Evolutionary conservation across 2,329 filamentous ascomycete genomes (phyloP), one percentile per base, ranked within the genome.

Genomic region (Emergomyces orientalis): DNA sequence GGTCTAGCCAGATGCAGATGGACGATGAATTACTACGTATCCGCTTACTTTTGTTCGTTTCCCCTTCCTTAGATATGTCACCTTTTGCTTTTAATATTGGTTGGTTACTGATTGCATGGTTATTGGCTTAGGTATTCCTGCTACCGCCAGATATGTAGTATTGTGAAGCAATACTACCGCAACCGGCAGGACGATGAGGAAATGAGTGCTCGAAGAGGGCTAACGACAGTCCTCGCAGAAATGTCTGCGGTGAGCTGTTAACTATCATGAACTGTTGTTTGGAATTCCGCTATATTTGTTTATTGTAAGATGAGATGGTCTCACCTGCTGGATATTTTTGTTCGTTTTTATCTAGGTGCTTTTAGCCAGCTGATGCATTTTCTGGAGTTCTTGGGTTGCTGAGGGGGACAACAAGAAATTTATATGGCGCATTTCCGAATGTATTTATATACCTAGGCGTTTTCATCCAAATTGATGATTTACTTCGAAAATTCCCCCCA

Each of bases 81-180:
- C 19, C n/a, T 11, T 51, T 37, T 17, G 11, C 14, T 19, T 9
- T 57, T 59, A 51, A 61, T 47, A 43, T 54, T 13, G 34, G 27
- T n/a, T 59, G 59, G 30, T 59, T 58, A 57, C 47, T 63, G n/a
- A 61, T 61, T 37, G 22, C 14, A 62, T 13, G 6, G 27, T 60
- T 30, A 17, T 62, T 17, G 3, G 8, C 32, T 30, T 61, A 77
- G 76, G 27, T 77, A 77, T 65, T 69, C 73, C 17, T 77, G 75
- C 63, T 77, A 77, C 60, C 74, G 73, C 54, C 67, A 71, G 34
- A 68, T 77, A 14, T 71, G 72, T 61, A 70, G 66, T 43, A 73
- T 77, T 58, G 73, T 73, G 3, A 67, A 73, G 41, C 75, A 76
- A 60, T 77, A 77, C 60, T 77, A 77, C 64, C 75, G 74, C 62